These are phyloP conservation scores for Cruciata laevipes DNA, from an alignment of 257 asterid species.

Conservation along the genomic window DNA sequence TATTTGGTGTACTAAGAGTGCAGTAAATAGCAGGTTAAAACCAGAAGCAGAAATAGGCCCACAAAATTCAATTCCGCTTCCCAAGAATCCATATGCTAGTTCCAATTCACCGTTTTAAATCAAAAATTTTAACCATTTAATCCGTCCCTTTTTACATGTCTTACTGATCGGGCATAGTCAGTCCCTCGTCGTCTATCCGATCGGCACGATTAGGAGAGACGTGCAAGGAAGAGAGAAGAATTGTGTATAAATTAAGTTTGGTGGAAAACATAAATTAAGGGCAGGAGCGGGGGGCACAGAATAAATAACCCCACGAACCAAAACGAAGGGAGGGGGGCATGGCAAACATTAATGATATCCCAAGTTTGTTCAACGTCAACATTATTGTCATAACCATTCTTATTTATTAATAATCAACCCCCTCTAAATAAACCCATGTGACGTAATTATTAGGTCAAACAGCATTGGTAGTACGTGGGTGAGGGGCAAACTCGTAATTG, in stretches of 20 bases:
- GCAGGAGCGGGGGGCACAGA: slow-evolving; percentile 6
- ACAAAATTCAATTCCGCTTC: slow-evolving; percentile 6
- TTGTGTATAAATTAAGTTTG: slow-evolving; percentile 7
- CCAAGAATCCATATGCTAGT: background rate
- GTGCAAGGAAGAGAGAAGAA: background rate
- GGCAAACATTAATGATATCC: slow-evolving; percentile 11
- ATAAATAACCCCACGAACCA: slow-evolving; percentile 6
- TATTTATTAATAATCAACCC: slow-evolving; percentile 12
- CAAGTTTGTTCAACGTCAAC: slow-evolving; percentile 28
- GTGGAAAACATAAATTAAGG: slow-evolving; percentile 3
- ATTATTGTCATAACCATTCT: slow-evolving; percentile 19
- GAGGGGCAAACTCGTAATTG: background rate
- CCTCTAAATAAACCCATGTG: slow-evolving; percentile 22
- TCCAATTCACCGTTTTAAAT: too few relatives aligned
- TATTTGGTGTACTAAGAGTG: background rate
- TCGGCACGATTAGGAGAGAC: too few relatives aligned
- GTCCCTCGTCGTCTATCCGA: too few relatives aligned
- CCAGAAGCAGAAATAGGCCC: background rate
- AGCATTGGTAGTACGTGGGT: background rate
- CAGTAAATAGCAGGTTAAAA: background rate
- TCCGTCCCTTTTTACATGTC: too few relatives aligned
- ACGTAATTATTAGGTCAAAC: slow-evolving; percentile 33
- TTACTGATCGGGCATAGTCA: too few relatives aligned
- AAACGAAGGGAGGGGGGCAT: background rate
- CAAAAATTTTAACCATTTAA: too few relatives aligned